These are phyloP conservation scores for Aureobasidium pullulans DNA, from an alignment of 2,329 filamentous ascomycete genomes.

Conservation along the genomic window DNA sequence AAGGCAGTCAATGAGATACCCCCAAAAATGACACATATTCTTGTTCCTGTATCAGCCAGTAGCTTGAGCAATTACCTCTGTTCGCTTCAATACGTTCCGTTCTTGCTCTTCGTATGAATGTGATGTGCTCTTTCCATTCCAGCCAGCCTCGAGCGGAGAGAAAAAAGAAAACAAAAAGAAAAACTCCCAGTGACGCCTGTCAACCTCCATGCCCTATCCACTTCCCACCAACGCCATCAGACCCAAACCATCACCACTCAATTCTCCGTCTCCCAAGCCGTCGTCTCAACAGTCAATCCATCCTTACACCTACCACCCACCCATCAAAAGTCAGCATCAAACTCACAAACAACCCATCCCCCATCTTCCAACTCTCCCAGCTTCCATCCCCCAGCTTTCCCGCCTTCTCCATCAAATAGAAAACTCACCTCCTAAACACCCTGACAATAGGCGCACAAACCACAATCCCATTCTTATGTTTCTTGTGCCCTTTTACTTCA, in stretches of 20 bases:
- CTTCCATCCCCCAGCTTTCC: neutral
- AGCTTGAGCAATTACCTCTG: neutral
- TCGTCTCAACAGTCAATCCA: conserved; percentile 55
- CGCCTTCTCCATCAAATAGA: neutral
- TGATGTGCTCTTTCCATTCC: neutral
- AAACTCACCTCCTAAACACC: conserved; percentile 50
- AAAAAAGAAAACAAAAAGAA: neutral
- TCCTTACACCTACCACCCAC: conserved; percentile 38
- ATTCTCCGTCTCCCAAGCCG: conserved; percentile 44
- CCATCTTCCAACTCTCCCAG: no score
- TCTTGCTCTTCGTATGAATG: no score
- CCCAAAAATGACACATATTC: neutral
- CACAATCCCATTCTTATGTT: conserved; percentile 31
- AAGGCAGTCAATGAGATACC: conserved; percentile 1
- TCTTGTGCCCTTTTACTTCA: conserved; percentile 41
- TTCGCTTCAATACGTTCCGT: neutral
- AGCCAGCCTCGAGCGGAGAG: neutral
- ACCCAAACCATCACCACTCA: neutral
- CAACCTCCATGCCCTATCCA: neutral
- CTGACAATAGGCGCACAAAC: conserved; percentile 52
- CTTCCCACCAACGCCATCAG: neutral
- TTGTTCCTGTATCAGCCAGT: neutral
- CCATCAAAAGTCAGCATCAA: conserved; percentile 12
- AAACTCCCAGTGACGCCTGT: neutral
- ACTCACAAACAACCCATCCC: neutral